Conservation (phyloP, 352 stramenopile genomes). For the Phytophthora megakarya region DNA sequence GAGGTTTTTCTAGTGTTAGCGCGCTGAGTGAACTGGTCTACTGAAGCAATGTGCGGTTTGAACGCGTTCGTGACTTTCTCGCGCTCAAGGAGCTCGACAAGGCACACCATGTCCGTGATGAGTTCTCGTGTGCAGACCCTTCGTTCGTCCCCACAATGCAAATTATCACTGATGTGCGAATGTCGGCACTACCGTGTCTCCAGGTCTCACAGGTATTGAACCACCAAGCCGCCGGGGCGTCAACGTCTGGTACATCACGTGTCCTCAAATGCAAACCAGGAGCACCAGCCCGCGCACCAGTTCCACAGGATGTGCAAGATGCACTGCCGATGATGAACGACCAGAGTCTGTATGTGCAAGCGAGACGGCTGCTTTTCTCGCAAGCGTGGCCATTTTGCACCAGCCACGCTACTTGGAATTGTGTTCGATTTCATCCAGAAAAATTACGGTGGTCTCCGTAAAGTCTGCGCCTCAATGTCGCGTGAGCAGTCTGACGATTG, state of each 20-base stretch:
- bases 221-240: neutral
- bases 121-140: slow-evolving; percentile 16
- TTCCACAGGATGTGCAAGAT: slow-evolving; percentile 6
- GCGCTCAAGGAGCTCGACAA: too few species aligned
- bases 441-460: slow-evolving; percentile 9
- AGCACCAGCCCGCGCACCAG: neutral
- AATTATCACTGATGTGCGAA: slow-evolving; percentile 8
- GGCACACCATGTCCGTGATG: too few species aligned
- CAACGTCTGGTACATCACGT: neutral
- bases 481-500: neutral
- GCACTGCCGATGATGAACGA: slow-evolving; percentile 12
- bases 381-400: slow-evolving; percentile 14
- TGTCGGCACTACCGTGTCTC: neutral
- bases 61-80: too few species aligned
- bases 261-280: slow-evolving; percentile 6
- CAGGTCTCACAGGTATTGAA: neutral
- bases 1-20: too few species aligned
- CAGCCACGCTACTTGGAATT: slow-evolving; percentile 6
- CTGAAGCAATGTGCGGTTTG: too few species aligned
- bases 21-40: too few species aligned
- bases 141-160: slow-evolving; percentile 6
- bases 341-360: slow-evolving; percentile 18
- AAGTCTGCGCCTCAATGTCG: slow-evolving; percentile 6
- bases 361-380: slow-evolving; percentile 9
- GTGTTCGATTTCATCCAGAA: slow-evolving; percentile 15